Conservation (phyloP, 176 grass and related monocot genomes). For the Aegilops longissima region DNA sequence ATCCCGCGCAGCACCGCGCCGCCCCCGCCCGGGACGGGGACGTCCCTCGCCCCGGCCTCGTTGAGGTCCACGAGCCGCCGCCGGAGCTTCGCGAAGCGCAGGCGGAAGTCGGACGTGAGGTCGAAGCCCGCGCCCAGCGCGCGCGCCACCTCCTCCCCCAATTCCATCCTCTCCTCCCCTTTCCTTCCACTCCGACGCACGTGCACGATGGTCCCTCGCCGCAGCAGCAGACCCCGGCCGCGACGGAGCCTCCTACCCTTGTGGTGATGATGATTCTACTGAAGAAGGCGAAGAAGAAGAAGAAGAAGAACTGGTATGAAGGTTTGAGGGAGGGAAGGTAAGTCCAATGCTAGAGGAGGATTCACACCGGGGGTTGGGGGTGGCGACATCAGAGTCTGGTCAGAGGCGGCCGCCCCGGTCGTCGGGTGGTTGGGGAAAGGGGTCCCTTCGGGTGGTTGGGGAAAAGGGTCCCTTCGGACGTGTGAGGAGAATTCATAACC, state of each 20-base stretch:
- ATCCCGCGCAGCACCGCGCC: conserved; percentile 56
- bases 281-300: background rate
- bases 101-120: conserved; percentile 84
- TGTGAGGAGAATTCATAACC: no score
- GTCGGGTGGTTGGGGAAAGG: background rate
- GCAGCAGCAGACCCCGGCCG: background rate
- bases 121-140: conserved; percentile 85
- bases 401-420: background rate
- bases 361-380: background rate
- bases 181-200: background rate
- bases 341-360: no score
- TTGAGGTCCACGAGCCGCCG: conserved; percentile 74
- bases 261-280: background rate
- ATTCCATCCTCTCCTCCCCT: conserved; percentile 13
- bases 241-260: background rate
- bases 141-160: conserved; percentile 51
- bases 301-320: conserved; percentile 8
- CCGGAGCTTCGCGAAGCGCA: conserved; percentile 73
- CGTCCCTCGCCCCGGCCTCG: conserved; percentile 56
- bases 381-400: background rate
- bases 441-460: background rate
- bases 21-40: conserved; percentile 64
- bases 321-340: conserved; percentile 34
- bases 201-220: conserved; percentile 13
- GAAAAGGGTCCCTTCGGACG: no score